Evolutionary conservation across 2,329 filamentous ascomycete species (phyloP).

Genomic region (Penicillium sp.): DNA sequence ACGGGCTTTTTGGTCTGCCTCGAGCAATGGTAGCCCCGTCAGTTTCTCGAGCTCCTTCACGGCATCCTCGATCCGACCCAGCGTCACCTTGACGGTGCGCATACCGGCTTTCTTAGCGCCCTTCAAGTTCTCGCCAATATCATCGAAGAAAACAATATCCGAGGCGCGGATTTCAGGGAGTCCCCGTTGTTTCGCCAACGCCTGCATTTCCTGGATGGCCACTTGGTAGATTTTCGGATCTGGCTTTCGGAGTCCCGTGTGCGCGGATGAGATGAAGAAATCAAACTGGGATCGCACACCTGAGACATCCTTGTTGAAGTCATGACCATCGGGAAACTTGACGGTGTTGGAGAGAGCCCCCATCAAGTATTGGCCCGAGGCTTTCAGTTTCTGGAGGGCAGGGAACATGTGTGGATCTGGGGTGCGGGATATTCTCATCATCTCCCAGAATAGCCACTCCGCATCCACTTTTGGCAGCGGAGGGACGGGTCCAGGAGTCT

Average conservation of each 20-base stretch:
- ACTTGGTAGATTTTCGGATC: conserved; percentile 74
- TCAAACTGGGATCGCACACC: conserved; percentile 68
- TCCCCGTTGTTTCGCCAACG: conserved; percentile 53
- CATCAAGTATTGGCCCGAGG: conserved; percentile 61
- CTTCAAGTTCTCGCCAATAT: conserved; percentile 91
- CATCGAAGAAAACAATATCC: conserved; percentile 83
- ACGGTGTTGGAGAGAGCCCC: conserved; percentile 87
- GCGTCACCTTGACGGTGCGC: conserved; percentile 72
- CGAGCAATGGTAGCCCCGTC: conserved; percentile 56
- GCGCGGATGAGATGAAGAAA: conserved; percentile 79
- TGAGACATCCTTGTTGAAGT: conserved; percentile 54
- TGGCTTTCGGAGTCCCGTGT: conserved; percentile 82
- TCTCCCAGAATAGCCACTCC: conserved; percentile 76
- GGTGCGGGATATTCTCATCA: conserved; percentile 68
- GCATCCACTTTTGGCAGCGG: conserved; percentile 68
- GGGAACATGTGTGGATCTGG: conserved; percentile 87
- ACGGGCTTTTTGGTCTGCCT: conserved; percentile 32
- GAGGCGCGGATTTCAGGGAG: conserved; percentile 52
- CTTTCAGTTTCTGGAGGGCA: conserved; percentile 63
- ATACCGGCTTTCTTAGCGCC: conserved; percentile 69
- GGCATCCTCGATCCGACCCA: conserved; percentile 73
- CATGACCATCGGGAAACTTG: conserved; percentile 71
- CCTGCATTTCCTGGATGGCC: conserved; percentile 61
- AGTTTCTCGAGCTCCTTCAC: conserved; percentile 72
- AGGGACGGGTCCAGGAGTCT: conserved; percentile 41